Evolutionary conservation across 2,329 filamentous ascomycete genomes (phyloP).

Genomic region (Huntiella decipiens): DNA sequence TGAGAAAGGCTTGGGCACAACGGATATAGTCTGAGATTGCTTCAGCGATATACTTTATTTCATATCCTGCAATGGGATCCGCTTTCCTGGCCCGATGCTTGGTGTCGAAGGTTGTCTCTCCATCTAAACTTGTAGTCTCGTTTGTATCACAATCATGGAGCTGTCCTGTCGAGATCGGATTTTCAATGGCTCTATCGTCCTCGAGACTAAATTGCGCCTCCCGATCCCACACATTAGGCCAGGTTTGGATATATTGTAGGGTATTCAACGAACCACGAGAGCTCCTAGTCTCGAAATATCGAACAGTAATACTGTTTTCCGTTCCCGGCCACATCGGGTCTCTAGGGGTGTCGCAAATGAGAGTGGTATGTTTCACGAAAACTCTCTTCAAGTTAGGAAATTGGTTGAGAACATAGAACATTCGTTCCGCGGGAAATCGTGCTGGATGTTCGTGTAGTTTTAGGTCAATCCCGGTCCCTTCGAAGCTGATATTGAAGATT

Average conservation of each 20-base stretch:
- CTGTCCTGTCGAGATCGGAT: no score
- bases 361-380: neutral
- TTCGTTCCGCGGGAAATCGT: no score
- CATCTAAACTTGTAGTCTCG: neutral
- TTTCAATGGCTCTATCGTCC: neutral
- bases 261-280: no score
- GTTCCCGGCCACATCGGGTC: neutral
- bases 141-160: no score
- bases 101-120: neutral
- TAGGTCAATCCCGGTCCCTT: neutral
- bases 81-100: neutral
- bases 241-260: neutral
- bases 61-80: neutral
- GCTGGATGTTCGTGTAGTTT: no score
- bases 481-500: slow-evolving; percentile 3
- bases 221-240: neutral
- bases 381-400: slow-evolving; percentile 7
- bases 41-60: neutral
- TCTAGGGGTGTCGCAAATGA: neutral
- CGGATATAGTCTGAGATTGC: neutral
- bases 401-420: slow-evolving; percentile 2
- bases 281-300: neutral
- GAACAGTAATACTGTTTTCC: slow-evolving; percentile 6
- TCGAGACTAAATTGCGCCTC: neutral
- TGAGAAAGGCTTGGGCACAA: no score